Conservation (phyloP, 768 basidiomycete genomes). For the Clitopilus passeckerianus region DNA sequence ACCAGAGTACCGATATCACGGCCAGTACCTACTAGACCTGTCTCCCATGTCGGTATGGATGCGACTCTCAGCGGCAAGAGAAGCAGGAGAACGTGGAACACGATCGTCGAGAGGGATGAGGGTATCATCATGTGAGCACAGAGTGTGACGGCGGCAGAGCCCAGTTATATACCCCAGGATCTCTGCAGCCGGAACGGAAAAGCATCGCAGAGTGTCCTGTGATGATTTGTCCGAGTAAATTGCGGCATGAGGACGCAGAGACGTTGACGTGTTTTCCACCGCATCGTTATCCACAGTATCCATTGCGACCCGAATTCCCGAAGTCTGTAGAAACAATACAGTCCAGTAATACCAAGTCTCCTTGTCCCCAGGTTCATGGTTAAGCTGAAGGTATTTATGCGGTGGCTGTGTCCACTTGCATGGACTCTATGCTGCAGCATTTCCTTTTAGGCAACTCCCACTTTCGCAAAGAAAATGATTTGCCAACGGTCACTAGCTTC, state of each 20-base stretch:
- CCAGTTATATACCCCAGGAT: not conserved
- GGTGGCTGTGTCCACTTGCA: not conserved
- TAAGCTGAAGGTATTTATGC: not conserved
- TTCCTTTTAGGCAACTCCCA: not conserved
- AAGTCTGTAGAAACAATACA: not conserved
- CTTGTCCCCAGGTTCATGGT: not conserved
- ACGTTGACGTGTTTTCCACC: not conserved
- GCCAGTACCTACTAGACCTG: constrained; percentile 20
- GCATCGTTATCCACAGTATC: not conserved
- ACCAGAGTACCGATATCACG: constrained; percentile 35
- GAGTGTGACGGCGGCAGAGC: not conserved
- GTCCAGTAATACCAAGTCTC: not conserved
- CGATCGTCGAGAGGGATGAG: constrained; percentile 4
- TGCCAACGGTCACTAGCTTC: not conserved
- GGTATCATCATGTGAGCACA: not conserved
- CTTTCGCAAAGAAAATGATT: not conserved
- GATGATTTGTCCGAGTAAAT: constrained; percentile 12
- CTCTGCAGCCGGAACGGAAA: constrained; percentile 15
- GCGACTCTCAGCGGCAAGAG: constrained; percentile 15
- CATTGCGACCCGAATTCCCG: not conserved
- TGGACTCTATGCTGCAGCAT: not conserved
- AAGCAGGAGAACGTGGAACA: constrained; percentile 17
- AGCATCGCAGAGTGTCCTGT: constrained; percentile 17
- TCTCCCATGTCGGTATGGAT: constrained; percentile 38
- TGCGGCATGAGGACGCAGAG: not conserved